Conservation (phyloP, 768 basidiomycete genomes). For the Gelatoporia subvermispora region DNA sequence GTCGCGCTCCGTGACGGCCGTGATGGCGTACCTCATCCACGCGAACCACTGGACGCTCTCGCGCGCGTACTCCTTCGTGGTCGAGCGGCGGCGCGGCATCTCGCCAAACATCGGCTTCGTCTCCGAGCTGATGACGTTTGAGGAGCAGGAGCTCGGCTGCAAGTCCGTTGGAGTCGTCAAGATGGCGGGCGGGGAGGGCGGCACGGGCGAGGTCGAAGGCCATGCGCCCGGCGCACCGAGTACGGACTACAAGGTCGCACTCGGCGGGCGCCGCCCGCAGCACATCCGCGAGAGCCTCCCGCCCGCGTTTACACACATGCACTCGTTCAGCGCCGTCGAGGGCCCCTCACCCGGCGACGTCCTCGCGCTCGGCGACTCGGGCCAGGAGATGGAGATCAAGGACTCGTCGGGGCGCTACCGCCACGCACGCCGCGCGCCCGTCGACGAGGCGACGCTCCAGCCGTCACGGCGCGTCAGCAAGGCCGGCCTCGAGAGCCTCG, state of each 20-base stretch:
- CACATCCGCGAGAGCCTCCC: constrained; percentile 77
- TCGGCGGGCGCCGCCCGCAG: constrained; percentile 48
- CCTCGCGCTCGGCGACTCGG: constrained; percentile 54
- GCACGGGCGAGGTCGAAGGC: constrained; percentile 22
- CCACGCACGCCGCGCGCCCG: constrained; percentile 82
- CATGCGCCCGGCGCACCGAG: constrained; percentile 10
- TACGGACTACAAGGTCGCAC: constrained; percentile 37
- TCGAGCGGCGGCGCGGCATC: constrained; percentile 89
- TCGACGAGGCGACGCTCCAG: constrained; percentile 83
- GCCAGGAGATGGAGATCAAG: constrained; percentile 86
- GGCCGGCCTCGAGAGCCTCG: constrained; percentile 76
- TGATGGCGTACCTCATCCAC: constrained; percentile 96
- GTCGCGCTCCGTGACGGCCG: constrained; percentile 92
- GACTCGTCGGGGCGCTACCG: constrained; percentile 82
- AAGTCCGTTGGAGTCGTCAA: constrained; percentile 67
- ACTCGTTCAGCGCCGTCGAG: constrained; percentile 18
- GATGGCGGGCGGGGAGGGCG: constrained; percentile 27
- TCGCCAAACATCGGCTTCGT: constrained; percentile 98
- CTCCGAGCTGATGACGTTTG: constrained; percentile 94
- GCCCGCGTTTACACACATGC: constrained; percentile 39
- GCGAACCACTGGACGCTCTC: constrained; percentile 96
- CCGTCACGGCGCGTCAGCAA: constrained; percentile 89
- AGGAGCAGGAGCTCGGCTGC: constrained; percentile 83
- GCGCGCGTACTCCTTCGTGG: constrained; percentile 85
- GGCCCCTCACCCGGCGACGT: constrained; percentile 24